phyloP scores from a whole-genome alignment of 495 filamentous ascomycete species.

The Penicillium odoratum region DNA sequence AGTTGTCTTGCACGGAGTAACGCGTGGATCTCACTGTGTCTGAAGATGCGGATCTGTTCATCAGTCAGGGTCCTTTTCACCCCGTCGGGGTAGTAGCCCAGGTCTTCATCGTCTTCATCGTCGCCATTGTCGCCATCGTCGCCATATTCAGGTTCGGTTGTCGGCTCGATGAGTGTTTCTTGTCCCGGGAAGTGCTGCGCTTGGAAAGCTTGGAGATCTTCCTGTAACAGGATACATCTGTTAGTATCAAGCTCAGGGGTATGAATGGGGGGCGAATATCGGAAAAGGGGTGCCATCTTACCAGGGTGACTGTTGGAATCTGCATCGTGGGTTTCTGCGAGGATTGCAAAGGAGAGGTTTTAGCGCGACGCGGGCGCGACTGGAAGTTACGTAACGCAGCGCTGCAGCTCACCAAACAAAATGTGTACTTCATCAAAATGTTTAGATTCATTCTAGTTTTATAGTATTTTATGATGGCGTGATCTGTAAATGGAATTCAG shows the following conservation, averaged over 20 bases:
- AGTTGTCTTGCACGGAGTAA: slow-evolving; percentile 58
- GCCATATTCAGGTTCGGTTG: slow-evolving; percentile 29
- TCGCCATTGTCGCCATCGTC: slow-evolving; percentile 46
- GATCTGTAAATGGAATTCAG: neutral
- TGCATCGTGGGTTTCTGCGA: slow-evolving; percentile 17
- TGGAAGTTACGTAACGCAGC: neutral
- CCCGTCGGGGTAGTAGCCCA: slow-evolving; percentile 89
- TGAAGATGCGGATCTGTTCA: slow-evolving; percentile 85
- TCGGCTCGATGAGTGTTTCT: slow-evolving; percentile 19
- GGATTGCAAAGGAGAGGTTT: neutral
- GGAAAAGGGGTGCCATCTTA: slow-evolving; percentile 28
- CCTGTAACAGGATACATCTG: slow-evolving; percentile 39
- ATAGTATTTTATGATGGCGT: neutral
- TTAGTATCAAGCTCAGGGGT: neutral
- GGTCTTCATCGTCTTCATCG: slow-evolving; percentile 63
- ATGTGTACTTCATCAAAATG: neutral
- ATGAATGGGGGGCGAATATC: neutral
- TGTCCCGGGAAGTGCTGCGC: slow-evolving; percentile 56
- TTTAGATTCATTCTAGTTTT: neutral
- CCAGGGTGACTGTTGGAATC: slow-evolving; percentile 52
- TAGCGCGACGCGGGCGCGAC: slow-evolving; percentile 13
- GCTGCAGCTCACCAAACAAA: neutral
- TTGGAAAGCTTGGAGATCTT: slow-evolving; percentile 73
- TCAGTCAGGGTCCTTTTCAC: slow-evolving; percentile 90
- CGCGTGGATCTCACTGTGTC: slow-evolving; percentile 81